Percentiles rank a stretch among this genome's conserved stretches.
Conservation (phyloP, 2,329 filamentous ascomycete genomes). For the Cercospora canescens region DNA sequence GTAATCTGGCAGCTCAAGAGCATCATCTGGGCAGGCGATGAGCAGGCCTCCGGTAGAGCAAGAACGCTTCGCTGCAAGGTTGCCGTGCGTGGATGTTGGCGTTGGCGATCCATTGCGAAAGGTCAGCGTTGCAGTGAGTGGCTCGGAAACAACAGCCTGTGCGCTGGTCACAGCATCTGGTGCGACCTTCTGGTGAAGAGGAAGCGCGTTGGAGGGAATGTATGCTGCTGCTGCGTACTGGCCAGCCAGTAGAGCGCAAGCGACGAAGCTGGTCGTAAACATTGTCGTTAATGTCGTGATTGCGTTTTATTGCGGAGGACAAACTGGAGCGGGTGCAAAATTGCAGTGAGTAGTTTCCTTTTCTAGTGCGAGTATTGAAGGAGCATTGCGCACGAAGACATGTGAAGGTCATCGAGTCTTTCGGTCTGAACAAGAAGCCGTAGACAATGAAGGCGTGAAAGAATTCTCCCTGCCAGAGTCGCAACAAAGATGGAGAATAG, state of each 20-base stretch:
- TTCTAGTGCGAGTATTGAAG: not conserved
- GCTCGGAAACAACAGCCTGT: not conserved
- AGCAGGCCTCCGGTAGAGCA: not conserved
- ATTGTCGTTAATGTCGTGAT: not conserved
- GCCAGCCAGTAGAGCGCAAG: slow-evolving; percentile 1
- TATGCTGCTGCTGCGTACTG: slow-evolving; percentile 6
- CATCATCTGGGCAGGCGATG: not conserved
- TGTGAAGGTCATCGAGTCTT: not conserved
- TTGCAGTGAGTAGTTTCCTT: not conserved
- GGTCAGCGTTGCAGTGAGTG: not conserved
- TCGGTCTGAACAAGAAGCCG: not conserved
- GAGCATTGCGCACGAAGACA: not conserved
- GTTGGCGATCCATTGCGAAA: not conserved
- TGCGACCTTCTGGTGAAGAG: not conserved
- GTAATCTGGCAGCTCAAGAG: not conserved
- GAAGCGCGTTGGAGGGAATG: not conserved
- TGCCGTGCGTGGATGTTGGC: not conserved
- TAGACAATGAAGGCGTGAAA: not conserved
- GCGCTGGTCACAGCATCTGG: not conserved
- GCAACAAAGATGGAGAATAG: not conserved
- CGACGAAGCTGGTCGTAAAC: not conserved
- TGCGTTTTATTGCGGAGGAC: not conserved
- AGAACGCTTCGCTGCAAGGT: not conserved
- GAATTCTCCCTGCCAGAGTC: no score
- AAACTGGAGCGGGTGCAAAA: not conserved